These are phyloP conservation scores for Zalaria obscura DNA, from an alignment of 2,329 filamentous ascomycete species.

Conservation along the genomic window DNA sequence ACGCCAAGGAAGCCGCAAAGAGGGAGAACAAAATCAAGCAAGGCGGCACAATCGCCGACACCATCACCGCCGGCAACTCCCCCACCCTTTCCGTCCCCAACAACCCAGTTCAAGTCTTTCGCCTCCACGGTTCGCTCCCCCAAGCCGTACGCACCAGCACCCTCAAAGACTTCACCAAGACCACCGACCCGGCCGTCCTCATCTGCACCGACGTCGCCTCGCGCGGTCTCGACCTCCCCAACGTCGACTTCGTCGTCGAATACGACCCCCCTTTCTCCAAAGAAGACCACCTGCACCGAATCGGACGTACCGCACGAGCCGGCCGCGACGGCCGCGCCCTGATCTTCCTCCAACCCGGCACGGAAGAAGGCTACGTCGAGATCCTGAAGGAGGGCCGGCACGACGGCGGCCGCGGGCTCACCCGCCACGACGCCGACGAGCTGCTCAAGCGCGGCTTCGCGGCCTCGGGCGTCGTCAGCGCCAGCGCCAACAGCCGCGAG, in stretches of 20 bases:
- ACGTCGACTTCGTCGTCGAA: slow-evolving; percentile 88
- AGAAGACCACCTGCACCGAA: slow-evolving; percentile 85
- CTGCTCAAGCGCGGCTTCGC: slow-evolving; percentile 51
- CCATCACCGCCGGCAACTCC: slow-evolving; percentile 50
- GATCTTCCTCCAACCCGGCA: slow-evolving; percentile 80
- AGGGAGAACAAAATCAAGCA: slow-evolving; percentile 24
- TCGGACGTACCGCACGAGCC: slow-evolving; percentile 87
- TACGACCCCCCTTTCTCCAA: slow-evolving; percentile 92
- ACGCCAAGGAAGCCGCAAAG: slow-evolving; percentile 5
- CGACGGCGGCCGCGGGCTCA: slow-evolving; percentile 48
- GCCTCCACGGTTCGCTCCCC: slow-evolving; percentile 81
- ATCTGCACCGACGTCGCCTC: slow-evolving; percentile 94
- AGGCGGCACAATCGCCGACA: slow-evolving; percentile 23
- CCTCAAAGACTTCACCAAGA: slow-evolving; percentile 62
- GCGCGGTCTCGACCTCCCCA: slow-evolving; percentile 86
- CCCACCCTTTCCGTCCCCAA: slow-evolving; percentile 47
- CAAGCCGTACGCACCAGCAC: slow-evolving; percentile 82
- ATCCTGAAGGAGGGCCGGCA: slow-evolving; percentile 60
- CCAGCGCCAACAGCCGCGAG: slow-evolving; percentile 22
- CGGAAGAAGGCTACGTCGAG: slow-evolving; percentile 80
- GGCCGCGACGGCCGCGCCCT: slow-evolving; percentile 75
- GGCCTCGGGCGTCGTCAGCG: slow-evolving; percentile 10
- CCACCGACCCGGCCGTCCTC: slow-evolving; percentile 63
- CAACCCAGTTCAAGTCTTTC: slow-evolving; percentile 70
- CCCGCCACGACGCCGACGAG: slow-evolving; percentile 48